Percentiles rank a stretch among this genome's conserved stretches.
phyloP scores from a whole-genome alignment of 2,329 filamentous ascomycete genomes.

The Epichloe gansuensis region DNA sequence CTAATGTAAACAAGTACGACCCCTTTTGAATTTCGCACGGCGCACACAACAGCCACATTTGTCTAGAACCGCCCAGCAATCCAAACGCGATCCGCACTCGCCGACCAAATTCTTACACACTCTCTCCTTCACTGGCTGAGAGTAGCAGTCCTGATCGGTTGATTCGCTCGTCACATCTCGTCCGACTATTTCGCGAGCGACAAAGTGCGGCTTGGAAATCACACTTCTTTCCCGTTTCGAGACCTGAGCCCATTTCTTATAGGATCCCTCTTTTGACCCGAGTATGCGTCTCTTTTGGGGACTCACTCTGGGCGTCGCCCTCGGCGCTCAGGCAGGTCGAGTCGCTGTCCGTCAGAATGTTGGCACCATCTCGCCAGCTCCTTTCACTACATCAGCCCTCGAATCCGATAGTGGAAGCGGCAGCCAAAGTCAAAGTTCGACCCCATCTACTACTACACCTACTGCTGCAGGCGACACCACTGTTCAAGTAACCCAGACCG shows the following conservation, averaged over 20 bases:
- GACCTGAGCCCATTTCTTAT: neutral
- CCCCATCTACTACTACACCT: neutral
- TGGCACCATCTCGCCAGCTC: neutral
- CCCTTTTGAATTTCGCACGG: neutral
- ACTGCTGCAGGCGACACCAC: slow-evolving; percentile 15
- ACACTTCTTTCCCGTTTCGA: neutral
- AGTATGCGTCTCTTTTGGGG: slow-evolving; percentile 12
- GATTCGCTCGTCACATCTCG: too few relatives aligned
- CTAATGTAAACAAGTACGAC: neutral
- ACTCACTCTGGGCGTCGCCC: slow-evolving; percentile 12
- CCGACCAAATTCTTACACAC: neutral
- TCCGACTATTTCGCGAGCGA: too few relatives aligned
- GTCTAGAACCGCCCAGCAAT: neutral
- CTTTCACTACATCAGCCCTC: neutral
- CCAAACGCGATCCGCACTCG: neutral
- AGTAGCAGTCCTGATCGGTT: neutral
- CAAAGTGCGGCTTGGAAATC: too few relatives aligned
- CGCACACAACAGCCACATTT: neutral
- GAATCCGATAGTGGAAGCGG: neutral
- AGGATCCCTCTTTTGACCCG: slow-evolving; percentile 4
- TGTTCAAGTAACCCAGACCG: slow-evolving; percentile 18
- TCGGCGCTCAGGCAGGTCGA: slow-evolving; percentile 9
- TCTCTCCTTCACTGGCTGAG: neutral
- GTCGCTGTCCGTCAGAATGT: slow-evolving; percentile 2
- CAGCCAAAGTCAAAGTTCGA: slow-evolving; percentile 8